Base-by-base conservation (phyloP, 148 eudicot genomes). In the Rhododendron vialii region DNA sequence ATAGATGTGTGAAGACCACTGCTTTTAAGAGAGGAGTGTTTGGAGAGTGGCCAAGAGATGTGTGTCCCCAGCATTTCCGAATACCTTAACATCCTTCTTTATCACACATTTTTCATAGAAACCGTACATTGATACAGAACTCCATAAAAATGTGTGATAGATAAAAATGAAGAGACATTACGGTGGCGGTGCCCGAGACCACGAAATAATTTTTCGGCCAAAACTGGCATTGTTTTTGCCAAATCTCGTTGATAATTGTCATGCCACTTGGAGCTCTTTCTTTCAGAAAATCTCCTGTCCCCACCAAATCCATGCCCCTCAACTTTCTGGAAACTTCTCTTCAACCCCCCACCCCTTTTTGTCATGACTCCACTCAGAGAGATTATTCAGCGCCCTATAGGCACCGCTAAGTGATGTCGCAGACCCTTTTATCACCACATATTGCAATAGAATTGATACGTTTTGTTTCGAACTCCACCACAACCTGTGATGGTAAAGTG, bases 231-330 rank as follows among this genome's bases (percentile, higher is more conserved):
- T 1, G 9, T 59, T 10, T 7, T 43, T n/a, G 61, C 35, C 38
- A 50, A 80, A 26, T 28, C 20, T 26, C 13, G 2, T 7, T 47
- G 55, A n/a, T 41, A 41, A 41, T 14, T 50, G 36, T 80, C 28
- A 14, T 28, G 82, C 82, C 82, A 80, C 55, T 80, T 80, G 82
- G 53, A 80, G 61, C 61, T 78, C 30, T 48, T n/a, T 26, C 82
- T 80, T n/a, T 33, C 28, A 43, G 22, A 5, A 48, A 80, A 80
- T 80, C 59, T 50, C 38, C 36, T 15, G 61, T 15, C 36, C 36
- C 82, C 82, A 50, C 82, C 59, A 50, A 26, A n/a, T 26, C 22
- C 61, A 48, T 41, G 8, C 22, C 61, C 61, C 59, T 15, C n/a
- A 78, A 9, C 3, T 78, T 78, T 78, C 55, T 78, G 1, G n/a